Evolutionary conservation across 805 yeast genomes (phyloP), one percentile per base, ranked within the genome.

Genomic region (Myxozyma mucilagina): DNA sequence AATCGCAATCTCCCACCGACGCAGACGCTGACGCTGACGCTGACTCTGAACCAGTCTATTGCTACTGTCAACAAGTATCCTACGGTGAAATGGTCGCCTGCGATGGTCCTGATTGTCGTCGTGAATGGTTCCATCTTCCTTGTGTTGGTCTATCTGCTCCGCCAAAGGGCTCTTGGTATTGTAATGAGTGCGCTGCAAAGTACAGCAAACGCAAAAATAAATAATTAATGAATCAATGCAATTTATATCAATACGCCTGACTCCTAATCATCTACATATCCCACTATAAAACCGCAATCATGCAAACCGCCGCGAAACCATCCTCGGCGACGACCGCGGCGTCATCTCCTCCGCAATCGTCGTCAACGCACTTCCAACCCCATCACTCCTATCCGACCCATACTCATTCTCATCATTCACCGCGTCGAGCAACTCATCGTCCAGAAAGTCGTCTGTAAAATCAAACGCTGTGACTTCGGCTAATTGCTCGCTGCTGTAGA

Each of bases 81-180:
- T 94, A 89, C 72, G 99, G 99, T 18, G 98, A 94, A 71, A 94
- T 94, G 99, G 97, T 94, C 62, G 99, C 96, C 1, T 94, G 99
- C 76, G 99, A 94, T 71, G 97, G 97, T 11, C 92, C 89, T 39
- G 84, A 85, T 56, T 90, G 97, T 77, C 84, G 85, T 72, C 79
- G 89, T 58, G 96, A 89, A 74, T 89, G 96, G 96, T 89, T 90
- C 74, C 96, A 89, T 77, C 78, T 90, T 66, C 94, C 96, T n/a
- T 89, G 96, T 74, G 89, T 87, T 47, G 96, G 96, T 0, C 79
- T 89, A 68, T 85, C 84, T 56, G 88, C 89, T 49, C 82, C 90
- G 7, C 96, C 96, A 79, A 69, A 67, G 32, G 71, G 71, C 10
- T 69, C 68, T 24, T 69, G 89, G 89, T 85, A 81, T 64, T 85